Evolutionary conservation across 1,284 basidiomycete genomes (phyloP), one percentile per base, ranked within the genome.

Genomic region (Ganoderma lingzhi): DNA sequence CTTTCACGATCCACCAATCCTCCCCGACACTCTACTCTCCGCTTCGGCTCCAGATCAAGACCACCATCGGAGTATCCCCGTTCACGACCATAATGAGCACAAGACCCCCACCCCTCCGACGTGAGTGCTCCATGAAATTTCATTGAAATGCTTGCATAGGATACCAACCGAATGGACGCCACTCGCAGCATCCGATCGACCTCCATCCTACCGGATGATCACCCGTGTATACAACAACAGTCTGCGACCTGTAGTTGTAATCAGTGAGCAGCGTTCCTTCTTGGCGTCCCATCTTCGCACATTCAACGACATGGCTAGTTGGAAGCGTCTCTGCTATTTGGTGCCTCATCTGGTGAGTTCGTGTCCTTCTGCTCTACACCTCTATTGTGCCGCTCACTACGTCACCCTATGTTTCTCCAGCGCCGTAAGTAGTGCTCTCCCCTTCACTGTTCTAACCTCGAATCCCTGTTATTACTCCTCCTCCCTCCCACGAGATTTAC

Each of bases 201-300:
- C 88, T 10, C 87, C 88, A 9, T 80, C 88, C 2, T 91, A 90
- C 78, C 83, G 85, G 19, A 86, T 88, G 75, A 84, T 90, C n/a
- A 82, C 82, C 35, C 82, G 85, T 69, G 77, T 89, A 30, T 91
- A 90, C 68, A 79, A 79, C 64, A 79, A 82, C 65, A 91, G 82
- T 76, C 76, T 93, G 70, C 83, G 91, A 35, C 89, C 91, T 3
- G 75, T 89, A 28, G 85, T 93, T 23, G 65, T 90, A 32, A 73
- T 80, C 65, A 80, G 91, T 92, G 68, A 75, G 90, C 84, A 55
- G 2, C n/a, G 19, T 6, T 23, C 17, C 14, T 32, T 12, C 19
- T 10, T 14, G 19, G 23, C 41, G 48, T n/a, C 17, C 39, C n/a
- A 32, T 39, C 14, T 60, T 62, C n/a, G 10, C 39, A 35, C 65